Percentiles rank a stretch among this genome's conserved stretches.
phyloP scores from a whole-genome alignment of 768 basidiomycete species.

The Boletus huronensis region DNA sequence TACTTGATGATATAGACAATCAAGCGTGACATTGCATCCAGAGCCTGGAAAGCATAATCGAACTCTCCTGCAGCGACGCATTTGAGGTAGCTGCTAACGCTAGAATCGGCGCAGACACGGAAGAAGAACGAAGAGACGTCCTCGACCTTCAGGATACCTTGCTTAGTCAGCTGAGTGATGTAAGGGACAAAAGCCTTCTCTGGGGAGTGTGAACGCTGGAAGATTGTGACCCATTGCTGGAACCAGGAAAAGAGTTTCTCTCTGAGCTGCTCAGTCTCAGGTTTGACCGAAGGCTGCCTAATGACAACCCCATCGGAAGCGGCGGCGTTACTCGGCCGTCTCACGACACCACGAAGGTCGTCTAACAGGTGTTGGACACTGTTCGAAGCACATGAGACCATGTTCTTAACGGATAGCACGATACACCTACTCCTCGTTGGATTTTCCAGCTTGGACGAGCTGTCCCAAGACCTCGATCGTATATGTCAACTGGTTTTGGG shows the following conservation, averaged over 20 bases:
- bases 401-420: neutral
- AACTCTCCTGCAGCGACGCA: constrained; percentile 68
- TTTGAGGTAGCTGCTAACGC: constrained; percentile 84
- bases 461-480: constrained; percentile 80
- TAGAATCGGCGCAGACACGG: constrained; percentile 93
- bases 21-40: constrained; percentile 93
- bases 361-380: constrained; percentile 75
- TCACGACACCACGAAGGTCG: constrained; percentile 70
- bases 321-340: constrained; percentile 41
- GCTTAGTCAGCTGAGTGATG: constrained; percentile 95
- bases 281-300: constrained; percentile 53
- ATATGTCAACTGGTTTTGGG: constrained; percentile 74
- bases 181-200: constrained; percentile 96
- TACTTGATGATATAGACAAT: constrained; percentile 99
- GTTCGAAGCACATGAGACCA: constrained; percentile 2
- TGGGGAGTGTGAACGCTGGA: constrained; percentile 83
- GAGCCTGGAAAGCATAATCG: constrained; percentile 80
- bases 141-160: constrained; percentile 94
- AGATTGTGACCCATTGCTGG: constrained; percentile 95
- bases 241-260: constrained; percentile 78
- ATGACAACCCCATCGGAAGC: constrained; percentile 35
- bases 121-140: constrained; percentile 98
- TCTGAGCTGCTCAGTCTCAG: constrained; percentile 71
- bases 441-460: constrained; percentile 68
- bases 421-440: constrained; percentile 74